Evolutionary conservation across 345 rosid species (phyloP).

Genomic region (Rhizophora apiculata): DNA sequence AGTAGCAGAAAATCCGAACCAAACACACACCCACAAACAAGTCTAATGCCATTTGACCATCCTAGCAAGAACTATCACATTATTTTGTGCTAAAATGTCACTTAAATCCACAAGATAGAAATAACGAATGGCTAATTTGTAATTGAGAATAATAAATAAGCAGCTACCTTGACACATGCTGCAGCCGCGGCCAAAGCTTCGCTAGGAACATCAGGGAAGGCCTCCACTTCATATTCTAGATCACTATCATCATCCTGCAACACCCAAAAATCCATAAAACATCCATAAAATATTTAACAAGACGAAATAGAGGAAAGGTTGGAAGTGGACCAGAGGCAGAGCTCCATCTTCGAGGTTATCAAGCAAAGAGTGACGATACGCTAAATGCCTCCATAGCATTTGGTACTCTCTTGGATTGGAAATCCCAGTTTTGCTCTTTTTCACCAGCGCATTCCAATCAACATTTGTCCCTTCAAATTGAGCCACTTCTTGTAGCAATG

Average conservation of each 20-base stretch:
- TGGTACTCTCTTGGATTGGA: conserved; percentile 24
- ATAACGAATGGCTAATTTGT: neutral
- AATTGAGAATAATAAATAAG: neutral
- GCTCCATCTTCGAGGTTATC: conserved; percentile 50
- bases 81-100: neutral
- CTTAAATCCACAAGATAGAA: neutral
- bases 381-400: conserved; percentile 92
- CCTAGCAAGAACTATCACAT: neutral
- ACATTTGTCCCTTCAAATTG: conserved; percentile 23
- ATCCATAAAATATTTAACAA: neutral
- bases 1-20: neutral
- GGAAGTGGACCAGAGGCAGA: conserved; percentile 49
- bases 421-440: conserved; percentile 26
- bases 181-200: conserved; percentile 79
- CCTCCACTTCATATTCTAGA: conserved; percentile 82
- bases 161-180: conserved; percentile 74
- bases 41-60: neutral
- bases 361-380: conserved; percentile 51
- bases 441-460: conserved; percentile 30
- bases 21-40: neutral
- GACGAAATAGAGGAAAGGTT: neutral
- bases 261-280: neutral
- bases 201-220: conserved; percentile 54
- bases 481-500: conserved; percentile 31
- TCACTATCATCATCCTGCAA: conserved; percentile 92